Evolutionary conservation across 768 basidiomycete species (phyloP), one percentile per base, ranked within the genome.

Genomic region (Termitomyces eurrhizus): DNA sequence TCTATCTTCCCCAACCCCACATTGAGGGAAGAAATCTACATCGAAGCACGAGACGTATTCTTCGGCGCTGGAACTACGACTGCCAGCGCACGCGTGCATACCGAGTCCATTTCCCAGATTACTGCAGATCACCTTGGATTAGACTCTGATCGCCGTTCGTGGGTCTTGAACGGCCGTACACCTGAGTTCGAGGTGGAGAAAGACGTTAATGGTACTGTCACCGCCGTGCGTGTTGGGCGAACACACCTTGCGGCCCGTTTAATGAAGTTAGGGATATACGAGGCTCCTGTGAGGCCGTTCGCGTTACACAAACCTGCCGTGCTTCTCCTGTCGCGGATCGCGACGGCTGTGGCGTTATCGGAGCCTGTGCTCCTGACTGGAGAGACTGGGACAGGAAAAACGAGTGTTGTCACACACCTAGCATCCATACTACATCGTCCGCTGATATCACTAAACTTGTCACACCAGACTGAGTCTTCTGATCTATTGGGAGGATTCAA

Each of bases 301-400:
- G 95, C 91, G 0, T 76, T 98, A 74, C 96, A 98, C 67, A 84
- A 85, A 57, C 95, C 94, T 0, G 94, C 94, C 0, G 74, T 90
- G 0, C 74, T 83, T 35, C 78, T 98, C 3, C 80, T 98, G 37
- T 90, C 92, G 24, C 85, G 92, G 16, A 88, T 98, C 41, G 85
- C 86, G 2, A 86, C 85, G 24, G 84, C 89, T 0, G 78, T 94
- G 50, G 79, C 87, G 0, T 77, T 89, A 50, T 74, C 74, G 14
- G 97, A 99, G 69, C 94, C 97, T 5, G 78, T 95, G 5, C 81
- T 99, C 8, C 81, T 99, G 29, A 94, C 95, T 0, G 97, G 97
- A 50, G 97, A 99, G 77, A 99, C 97, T 2, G 97, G 97, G n/a
- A 99, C 97, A 1, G 97, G 97, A 14, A 99, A 99, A 74, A 99